Percentiles rank a stretch among this genome's conserved stretches.
phyloP scores from a whole-genome alignment of 371 early-diverging fungal genomes.

The Fennellomyces sp. region DNA sequence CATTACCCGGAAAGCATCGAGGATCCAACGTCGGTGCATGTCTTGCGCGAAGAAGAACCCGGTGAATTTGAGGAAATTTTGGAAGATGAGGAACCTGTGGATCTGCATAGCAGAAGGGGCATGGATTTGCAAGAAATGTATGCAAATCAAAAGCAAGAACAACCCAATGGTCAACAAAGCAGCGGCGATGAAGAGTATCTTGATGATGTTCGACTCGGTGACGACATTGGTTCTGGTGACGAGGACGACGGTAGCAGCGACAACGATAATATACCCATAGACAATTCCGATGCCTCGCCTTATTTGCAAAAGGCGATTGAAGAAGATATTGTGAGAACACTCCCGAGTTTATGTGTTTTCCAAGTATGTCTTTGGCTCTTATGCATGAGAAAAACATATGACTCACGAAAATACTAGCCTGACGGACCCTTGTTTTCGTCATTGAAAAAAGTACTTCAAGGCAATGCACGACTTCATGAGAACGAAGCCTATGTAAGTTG shows the following conservation, averaged over 20 bases:
- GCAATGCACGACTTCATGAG: slow-evolving; percentile 38
- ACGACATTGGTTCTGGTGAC: slow-evolving; percentile 13
- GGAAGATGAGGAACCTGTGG: neutral
- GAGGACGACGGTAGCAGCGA: slow-evolving; percentile 17
- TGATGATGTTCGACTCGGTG: slow-evolving; percentile 13
- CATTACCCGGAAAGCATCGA: slow-evolving; percentile 7
- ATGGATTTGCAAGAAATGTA: slow-evolving; percentile 3
- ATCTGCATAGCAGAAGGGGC: neutral
- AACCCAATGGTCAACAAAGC: neutral
- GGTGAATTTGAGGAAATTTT: neutral
- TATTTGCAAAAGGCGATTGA: slow-evolving; percentile 45
- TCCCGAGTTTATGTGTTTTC: slow-evolving; percentile 53
- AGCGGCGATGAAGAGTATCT: slow-evolving; percentile 5
- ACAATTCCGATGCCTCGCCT: slow-evolving; percentile 20
- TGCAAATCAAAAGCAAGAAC: neutral
- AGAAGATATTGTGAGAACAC: slow-evolving; percentile 52
- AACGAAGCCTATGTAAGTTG: slow-evolving; percentile 42
- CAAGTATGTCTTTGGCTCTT: slow-evolving; percentile 30
- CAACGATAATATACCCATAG: slow-evolving; percentile 9
- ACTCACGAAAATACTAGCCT: slow-evolving; percentile 21
- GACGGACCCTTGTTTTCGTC: slow-evolving; percentile 51
- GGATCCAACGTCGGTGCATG: slow-evolving; percentile 1
- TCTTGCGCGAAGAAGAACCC: slow-evolving; percentile 3
- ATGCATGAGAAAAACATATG: neutral
- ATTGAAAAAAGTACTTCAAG: slow-evolving; percentile 44